Base-by-base conservation (phyloP, 2,329 filamentous ascomycete genomes). In the Hypomyces perniciosus region DNA sequence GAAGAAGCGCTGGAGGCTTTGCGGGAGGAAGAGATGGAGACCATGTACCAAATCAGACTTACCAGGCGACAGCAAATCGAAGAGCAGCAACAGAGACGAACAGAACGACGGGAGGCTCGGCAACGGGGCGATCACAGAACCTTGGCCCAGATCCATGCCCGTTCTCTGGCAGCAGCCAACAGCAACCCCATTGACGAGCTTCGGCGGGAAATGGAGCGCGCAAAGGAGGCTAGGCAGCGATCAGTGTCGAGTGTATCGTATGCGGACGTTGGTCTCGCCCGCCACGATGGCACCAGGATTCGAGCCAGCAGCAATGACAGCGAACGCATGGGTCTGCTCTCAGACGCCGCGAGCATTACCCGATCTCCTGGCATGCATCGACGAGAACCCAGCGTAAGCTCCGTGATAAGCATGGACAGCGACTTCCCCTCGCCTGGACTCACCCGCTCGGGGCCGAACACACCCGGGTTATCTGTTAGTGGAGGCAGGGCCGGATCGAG, bases 21-120 rank as follows among this genome's bases (percentile, higher is more conserved):
- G 48, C 80, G 93, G 9, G 90, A 97, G 56, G 82, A 89, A 29
- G 89, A 96, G 67, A 97, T 97, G 93, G 88, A 93, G 55, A 82
- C 88, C 0, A 70, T 97, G 38, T 97, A 95, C 66, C 90, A 95
- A 66, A 92, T 97, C 53, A 85, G 93, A 9, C 65, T 88, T 9
- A 83, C 88, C 13, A 81, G 93, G 48, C 81, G 91, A 46, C 77
- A 81, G 50, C 86, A 95, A 65, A 77, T 85, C 37, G 81, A 82
- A 4, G 90, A 93, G 55, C 83, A 90, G 5, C 88, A 95, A 58
- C 84, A 86, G 56, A 76, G 88, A n/a, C 77, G 88, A 46, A 77
- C 80, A 43, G 74, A 83, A 51, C 77, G 88, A 29, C 74, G 81
- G 30, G 87, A 90, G 56, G 91, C 91, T 8, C 80, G 88, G 45